Evolutionary conservation across 2,329 filamentous ascomycete species (phyloP).

Genomic region (Epichloe gansuensis): DNA sequence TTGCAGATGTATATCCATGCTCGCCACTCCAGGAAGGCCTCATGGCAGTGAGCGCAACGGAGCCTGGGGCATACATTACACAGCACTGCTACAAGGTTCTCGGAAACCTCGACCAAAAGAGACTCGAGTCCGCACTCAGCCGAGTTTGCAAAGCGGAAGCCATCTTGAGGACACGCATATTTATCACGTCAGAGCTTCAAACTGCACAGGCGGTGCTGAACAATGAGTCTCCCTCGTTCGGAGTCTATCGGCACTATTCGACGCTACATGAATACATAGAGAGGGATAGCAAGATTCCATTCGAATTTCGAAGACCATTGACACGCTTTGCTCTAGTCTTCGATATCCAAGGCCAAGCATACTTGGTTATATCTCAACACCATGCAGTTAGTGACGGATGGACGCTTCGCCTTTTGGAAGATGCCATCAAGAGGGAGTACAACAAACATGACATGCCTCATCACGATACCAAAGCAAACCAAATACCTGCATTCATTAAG

Average conservation of each 20-base stretch:
- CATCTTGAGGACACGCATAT: background rate
- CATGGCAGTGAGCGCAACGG: background rate
- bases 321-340: background rate
- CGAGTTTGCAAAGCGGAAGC: background rate
- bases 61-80: background rate
- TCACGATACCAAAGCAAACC: background rate
- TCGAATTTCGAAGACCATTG: background rate
- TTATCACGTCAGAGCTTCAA: background rate
- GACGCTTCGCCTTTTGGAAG: background rate
- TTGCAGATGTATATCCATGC: background rate
- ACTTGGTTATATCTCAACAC: background rate
- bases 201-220: background rate
- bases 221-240: background rate
- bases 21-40: background rate
- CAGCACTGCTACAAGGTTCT: background rate
- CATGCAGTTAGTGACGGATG: background rate
- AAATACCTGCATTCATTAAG: background rate
- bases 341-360: background rate
- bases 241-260: background rate
- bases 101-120: background rate
- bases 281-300: background rate
- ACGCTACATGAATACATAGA: background rate
- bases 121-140: background rate
- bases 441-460: background rate
- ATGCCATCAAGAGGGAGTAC: background rate